phyloP scores from a whole-genome alignment of 2,329 filamentous ascomycete genomes.

The Arthroderma sp. region DNA sequence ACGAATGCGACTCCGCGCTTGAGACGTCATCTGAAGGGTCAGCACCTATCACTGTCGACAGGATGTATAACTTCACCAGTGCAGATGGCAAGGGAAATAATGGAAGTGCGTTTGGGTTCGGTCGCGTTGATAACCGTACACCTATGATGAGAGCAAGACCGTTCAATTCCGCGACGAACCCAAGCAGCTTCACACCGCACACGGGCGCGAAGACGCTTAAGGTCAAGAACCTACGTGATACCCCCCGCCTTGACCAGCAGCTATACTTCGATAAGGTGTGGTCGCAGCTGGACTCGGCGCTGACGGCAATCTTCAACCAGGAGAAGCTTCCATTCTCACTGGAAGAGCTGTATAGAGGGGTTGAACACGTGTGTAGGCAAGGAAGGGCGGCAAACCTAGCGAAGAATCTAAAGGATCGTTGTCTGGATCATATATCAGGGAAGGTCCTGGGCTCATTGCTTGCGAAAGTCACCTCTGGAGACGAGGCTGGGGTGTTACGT shows the following conservation, averaged over 20 bases:
- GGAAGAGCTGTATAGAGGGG: slow-evolving; percentile 77
- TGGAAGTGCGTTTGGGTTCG: slow-evolving; percentile 17
- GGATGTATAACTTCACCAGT: slow-evolving; percentile 44
- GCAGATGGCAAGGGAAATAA: slow-evolving; percentile 27
- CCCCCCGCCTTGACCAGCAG: slow-evolving; percentile 53
- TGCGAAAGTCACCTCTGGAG: slow-evolving; percentile 41
- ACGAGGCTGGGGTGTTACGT: slow-evolving; percentile 53
- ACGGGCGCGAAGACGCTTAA: slow-evolving; percentile 71
- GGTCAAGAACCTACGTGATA: slow-evolving; percentile 78
- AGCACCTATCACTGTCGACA: slow-evolving; percentile 26
- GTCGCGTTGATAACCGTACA: background rate
- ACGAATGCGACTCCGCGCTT: background rate
- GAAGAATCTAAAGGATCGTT: slow-evolving; percentile 52
- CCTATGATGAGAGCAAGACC: background rate
- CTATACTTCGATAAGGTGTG: slow-evolving; percentile 68
- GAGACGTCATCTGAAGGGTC: background rate
- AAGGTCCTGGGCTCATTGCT: slow-evolving; percentile 49
- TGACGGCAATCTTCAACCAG: slow-evolving; percentile 60
- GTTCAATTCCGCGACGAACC: slow-evolving; percentile 23
- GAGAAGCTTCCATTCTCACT: slow-evolving; percentile 57
- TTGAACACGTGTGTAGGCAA: slow-evolving; percentile 81
- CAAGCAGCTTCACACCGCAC: slow-evolving; percentile 55
- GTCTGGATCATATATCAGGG: slow-evolving; percentile 50
- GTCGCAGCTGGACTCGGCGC: slow-evolving; percentile 59
- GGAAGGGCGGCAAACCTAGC: slow-evolving; percentile 59